A percentile compares a stretch with the other conserved stretches of the same genome.
These are phyloP conservation scores for Cronartium ribicola DNA, from an alignment of 1,284 basidiomycete species.

Conservation along the genomic window DNA sequence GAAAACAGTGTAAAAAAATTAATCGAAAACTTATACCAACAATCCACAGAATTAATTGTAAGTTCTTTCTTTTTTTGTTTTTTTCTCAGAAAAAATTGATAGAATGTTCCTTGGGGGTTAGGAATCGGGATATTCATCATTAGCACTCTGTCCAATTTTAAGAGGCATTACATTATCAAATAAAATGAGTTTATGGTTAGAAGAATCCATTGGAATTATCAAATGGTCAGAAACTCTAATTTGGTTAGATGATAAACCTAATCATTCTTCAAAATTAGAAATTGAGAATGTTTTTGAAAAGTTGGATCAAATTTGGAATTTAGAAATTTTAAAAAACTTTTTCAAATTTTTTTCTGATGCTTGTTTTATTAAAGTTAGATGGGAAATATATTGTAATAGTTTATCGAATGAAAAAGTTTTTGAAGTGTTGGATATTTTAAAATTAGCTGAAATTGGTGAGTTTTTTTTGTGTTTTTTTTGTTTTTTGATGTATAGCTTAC, in stretches of 20 bases:
- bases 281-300: too few relatives aligned
- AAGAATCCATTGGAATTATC: neutral
- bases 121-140: neutral
- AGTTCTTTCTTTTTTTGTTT: neutral
- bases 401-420: neutral
- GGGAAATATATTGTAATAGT: neutral
- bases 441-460: slow-evolving; percentile 1
- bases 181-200: neutral
- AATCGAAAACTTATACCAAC: slow-evolving; percentile 13
- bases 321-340: neutral
- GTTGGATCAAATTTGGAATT: too few relatives aligned
- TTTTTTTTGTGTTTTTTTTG: neutral
- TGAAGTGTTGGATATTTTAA: neutral
- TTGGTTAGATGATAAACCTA: neutral
- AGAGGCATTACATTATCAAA: neutral
- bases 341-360: neutral
- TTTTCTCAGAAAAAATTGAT: neutral
- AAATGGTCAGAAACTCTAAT: neutral
- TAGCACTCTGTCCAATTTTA: neutral
- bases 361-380: slow-evolving; percentile 1
- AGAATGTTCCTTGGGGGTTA: neutral
- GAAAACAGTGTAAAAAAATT: slow-evolving; percentile 2
- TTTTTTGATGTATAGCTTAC: too few relatives aligned
- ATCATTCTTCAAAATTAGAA: too few relatives aligned
- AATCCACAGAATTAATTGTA: slow-evolving; percentile 26